Evolutionary conservation across 2,329 filamentous ascomycete genomes (phyloP), one percentile per base, ranked within the genome.

Genomic region (Monosporascus ibericus): DNA sequence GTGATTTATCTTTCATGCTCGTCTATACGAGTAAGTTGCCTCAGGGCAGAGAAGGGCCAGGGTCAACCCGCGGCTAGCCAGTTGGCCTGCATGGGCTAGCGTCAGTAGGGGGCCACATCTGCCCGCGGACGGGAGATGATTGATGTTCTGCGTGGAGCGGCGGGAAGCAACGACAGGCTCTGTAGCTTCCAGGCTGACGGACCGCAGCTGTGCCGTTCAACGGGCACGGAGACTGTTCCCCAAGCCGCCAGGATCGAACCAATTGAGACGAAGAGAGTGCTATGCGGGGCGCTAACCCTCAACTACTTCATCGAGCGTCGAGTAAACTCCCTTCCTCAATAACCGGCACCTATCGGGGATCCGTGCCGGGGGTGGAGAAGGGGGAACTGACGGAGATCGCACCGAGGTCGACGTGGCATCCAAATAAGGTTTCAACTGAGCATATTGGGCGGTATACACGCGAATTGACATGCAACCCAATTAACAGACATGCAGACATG

Each of bases 371-470:
- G 61, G 64, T 65, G 64, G 65, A 62, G 65, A 65, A 60, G 48
- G 58, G 52, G 22, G 14, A 62, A 55, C 60, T 59, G 61, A 59
- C 57, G 58, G 56, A 63, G 61, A 59, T 61, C 58, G 56, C 60
- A 61, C 53, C 59, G 58, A 55, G 59, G 60, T 61, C 65, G 64
- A 67, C 66, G 66, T 68, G 66, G 66, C 66, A 67, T 61, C 59
- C 62, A 60, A 58, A 59, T 57, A 65, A 59, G 58, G 57, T 34
- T 61, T 60, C 55, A 57, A 62, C 53, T 51, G 57, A 58, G 57
- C 52, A 59, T 60, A 58, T 60, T 62, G 60, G 60, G 61, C 61
- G 54, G 59, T 58, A 56, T 61, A 55, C 56, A 57, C 59, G 62
- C 54, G 56, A 60, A 61, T 58, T 66, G 60, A 59, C 63, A 66